phyloP scores from a whole-genome alignment of 495 filamentous ascomycete species.

The Penicillium crystallinum region DNA sequence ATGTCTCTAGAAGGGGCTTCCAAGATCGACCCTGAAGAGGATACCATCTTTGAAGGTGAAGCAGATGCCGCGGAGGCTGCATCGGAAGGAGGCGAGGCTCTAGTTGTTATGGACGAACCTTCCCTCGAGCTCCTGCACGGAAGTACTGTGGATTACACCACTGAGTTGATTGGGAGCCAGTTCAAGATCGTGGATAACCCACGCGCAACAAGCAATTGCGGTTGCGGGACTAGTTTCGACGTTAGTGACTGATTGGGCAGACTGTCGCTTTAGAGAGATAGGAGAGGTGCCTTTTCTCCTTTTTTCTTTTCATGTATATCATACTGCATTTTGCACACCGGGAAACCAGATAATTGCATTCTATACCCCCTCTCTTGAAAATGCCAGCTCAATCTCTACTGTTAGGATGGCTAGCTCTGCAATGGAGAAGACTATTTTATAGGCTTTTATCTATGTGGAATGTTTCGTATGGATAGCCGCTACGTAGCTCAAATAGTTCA shows the following conservation, averaged over 20 bases:
- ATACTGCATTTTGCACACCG: constrained; percentile 14
- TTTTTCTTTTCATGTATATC: constrained; percentile 14
- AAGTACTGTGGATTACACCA: constrained; percentile 91
- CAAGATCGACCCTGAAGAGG: constrained; percentile 64
- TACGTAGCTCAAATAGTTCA: too few relatives aligned
- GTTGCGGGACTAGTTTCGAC: constrained; percentile 97
- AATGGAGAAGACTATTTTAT: too few relatives aligned
- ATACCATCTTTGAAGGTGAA: constrained; percentile 56
- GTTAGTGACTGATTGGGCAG: constrained; percentile 53
- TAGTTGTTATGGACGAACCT: constrained; percentile 81
- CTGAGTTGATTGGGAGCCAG: constrained; percentile 95
- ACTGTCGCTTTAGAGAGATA: neutral
- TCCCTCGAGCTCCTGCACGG: constrained; percentile 87
- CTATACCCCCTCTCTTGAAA: constrained; percentile 22
- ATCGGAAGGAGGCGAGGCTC: constrained; percentile 53
- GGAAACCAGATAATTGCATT: constrained; percentile 24
- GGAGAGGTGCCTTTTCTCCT: neutral
- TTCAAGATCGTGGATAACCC: constrained; percentile 97
- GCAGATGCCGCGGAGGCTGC: constrained; percentile 16
- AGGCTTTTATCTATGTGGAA: too few relatives aligned
- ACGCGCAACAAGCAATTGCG: constrained; percentile 85
- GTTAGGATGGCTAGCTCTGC: neutral
- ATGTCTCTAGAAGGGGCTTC: constrained; percentile 70
- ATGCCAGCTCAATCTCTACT: neutral
- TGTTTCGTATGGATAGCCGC: too few relatives aligned